phyloP scores from a whole-genome alignment of 805 yeast genomes.

The Candida sanyiensis region DNA sequence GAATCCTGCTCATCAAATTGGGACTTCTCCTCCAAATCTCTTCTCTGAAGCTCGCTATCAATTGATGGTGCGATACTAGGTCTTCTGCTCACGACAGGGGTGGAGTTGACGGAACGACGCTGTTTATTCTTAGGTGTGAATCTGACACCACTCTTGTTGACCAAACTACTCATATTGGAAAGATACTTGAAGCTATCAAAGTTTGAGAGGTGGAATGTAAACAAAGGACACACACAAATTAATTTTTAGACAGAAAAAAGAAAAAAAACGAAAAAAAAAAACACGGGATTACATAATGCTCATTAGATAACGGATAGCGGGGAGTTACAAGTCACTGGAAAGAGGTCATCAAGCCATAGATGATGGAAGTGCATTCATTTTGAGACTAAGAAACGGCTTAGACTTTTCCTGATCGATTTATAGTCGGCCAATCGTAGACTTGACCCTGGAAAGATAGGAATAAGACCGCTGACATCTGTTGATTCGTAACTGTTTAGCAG shows the following conservation, averaged over 20 bases:
- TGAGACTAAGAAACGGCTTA: conserved; percentile 3
- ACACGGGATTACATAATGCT: no score
- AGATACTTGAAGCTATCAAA: neutral
- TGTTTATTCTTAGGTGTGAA: conserved; percentile 56
- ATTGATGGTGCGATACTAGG: conserved; percentile 18
- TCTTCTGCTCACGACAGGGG: conserved; percentile 22
- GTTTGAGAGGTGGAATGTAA: neutral
- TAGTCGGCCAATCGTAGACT: conserved; percentile 10
- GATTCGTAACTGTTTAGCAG: conserved; percentile 36
- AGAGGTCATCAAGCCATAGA: no score
- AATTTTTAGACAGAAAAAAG: conserved; percentile 4
- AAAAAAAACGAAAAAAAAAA: no score
- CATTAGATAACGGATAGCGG: no score
- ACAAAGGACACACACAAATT: conserved; percentile 2
- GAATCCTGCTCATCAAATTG: conserved; percentile 8
- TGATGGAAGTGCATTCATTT: no score
- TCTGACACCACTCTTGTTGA: conserved; percentile 49
- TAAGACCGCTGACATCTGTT: neutral
- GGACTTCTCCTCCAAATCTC: conserved; percentile 12
- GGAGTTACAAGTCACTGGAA: no score
- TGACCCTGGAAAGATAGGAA: conserved; percentile 8
- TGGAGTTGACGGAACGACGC: conserved; percentile 31
- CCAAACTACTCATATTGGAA: conserved; percentile 37
- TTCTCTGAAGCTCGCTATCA: conserved; percentile 9
- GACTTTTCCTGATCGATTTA: conserved; percentile 12